Evolutionary conservation across 495 filamentous ascomycete species (phyloP).

Genomic region (Aspergillus sclerotiicarbonarius): DNA sequence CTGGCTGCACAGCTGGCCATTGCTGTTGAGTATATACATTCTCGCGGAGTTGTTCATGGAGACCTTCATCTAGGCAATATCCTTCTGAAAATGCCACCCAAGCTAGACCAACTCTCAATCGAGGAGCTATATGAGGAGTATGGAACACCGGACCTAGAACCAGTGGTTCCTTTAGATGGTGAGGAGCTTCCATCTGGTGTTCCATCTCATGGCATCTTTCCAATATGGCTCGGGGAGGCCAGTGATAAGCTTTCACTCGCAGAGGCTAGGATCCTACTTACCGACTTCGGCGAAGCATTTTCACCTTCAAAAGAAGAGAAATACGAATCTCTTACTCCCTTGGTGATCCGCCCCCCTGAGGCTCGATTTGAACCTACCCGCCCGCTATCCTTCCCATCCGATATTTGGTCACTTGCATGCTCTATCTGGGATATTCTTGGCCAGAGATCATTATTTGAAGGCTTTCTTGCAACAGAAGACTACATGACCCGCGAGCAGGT

Average conservation of each 20-base stretch:
- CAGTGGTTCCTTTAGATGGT: constrained; percentile 27
- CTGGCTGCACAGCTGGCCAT: constrained; percentile 39
- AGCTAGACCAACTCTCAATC: constrained; percentile 23
- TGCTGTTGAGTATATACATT: constrained; percentile 32
- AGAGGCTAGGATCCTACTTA: constrained; percentile 34
- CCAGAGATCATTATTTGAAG: constrained; percentile 24
- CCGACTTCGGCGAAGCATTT: constrained; percentile 41
- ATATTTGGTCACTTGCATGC: constrained; percentile 40
- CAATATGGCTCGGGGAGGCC: constrained; percentile 31
- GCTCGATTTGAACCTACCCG: constrained; percentile 30
- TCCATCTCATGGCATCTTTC: constrained; percentile 21
- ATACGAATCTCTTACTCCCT: constrained; percentile 33
- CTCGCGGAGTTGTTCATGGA: constrained; percentile 33
- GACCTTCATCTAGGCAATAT: constrained; percentile 37
- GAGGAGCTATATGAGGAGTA: constrained; percentile 29
- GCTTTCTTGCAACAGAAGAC: constrained; percentile 24
- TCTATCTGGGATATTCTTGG: constrained; percentile 31
- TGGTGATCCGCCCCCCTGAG: constrained; percentile 30
- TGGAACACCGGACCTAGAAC: constrained; percentile 26
- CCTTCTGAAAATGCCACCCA: constrained; percentile 21
- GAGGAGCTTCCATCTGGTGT: constrained; percentile 20
- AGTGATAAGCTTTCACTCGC: constrained; percentile 28
- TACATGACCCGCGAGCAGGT: constrained; percentile 37
- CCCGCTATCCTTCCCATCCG: constrained; percentile 32
- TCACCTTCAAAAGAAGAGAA: constrained; percentile 25